Conservation (phyloP, 2,329 filamentous ascomycete species). For the Aspergillus novoparasiticus region DNA sequence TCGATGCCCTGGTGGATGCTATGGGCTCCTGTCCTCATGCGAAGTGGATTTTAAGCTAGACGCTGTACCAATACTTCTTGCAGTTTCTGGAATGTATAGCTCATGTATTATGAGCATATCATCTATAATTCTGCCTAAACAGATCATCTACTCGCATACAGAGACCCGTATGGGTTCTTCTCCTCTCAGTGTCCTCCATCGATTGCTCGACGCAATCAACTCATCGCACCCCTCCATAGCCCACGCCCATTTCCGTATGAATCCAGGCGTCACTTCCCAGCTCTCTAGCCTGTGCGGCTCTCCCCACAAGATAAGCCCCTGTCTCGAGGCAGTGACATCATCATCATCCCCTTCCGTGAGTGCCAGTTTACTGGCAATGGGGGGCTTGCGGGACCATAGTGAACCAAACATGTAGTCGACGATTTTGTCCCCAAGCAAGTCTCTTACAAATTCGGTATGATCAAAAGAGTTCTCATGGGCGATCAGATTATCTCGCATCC, state of each 20-base stretch:
- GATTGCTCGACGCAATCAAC: slow-evolving; percentile 14
- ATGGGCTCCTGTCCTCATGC: slow-evolving; percentile 1
- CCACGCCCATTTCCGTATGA: slow-evolving; percentile 24
- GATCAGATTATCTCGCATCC: slow-evolving; percentile 24
- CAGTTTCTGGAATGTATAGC: not conserved
- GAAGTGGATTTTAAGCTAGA: not conserved
- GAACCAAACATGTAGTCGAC: slow-evolving; percentile 4
- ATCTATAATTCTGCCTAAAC: not conserved
- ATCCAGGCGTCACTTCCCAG: slow-evolving; percentile 24
- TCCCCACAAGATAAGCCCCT: slow-evolving; percentile 22
- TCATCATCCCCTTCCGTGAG: slow-evolving; percentile 12
- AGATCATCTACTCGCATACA: not conserved
- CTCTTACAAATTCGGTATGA: slow-evolving; percentile 15
- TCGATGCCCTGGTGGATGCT: slow-evolving; percentile 1
- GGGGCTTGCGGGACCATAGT: not conserved
- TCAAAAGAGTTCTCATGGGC: slow-evolving; percentile 15
- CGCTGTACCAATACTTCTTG: not conserved
- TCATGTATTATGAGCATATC: not conserved
- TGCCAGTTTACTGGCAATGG: not conserved
- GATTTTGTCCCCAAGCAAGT: slow-evolving; percentile 14
- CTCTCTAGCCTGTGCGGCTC: slow-evolving; percentile 16
- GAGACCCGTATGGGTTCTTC: not conserved
- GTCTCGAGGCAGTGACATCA: slow-evolving; percentile 15
- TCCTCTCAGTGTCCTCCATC: not conserved
- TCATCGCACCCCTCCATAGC: slow-evolving; percentile 20